Conservation (phyloP, 129 eudicot genomes). For the Tagetes patula region DNA sequence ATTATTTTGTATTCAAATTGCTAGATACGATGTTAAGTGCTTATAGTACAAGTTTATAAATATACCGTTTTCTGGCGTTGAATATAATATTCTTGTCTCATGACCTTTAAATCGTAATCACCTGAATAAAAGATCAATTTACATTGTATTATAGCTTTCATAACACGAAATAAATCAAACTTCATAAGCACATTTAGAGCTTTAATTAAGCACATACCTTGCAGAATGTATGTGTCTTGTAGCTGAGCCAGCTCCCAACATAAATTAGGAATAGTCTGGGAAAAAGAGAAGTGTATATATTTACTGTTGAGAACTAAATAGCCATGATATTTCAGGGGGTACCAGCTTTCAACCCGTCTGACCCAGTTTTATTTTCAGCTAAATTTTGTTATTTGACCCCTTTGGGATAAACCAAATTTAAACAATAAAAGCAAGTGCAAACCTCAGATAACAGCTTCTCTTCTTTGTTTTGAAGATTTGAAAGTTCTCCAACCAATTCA, state of each 20-base stretch:
- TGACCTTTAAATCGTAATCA: conserved; percentile 95
- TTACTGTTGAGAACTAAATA: conserved; percentile 13
- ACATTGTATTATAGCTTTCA: conserved; percentile 12
- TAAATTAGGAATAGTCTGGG: conserved; percentile 91
- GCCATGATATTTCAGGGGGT: background rate
- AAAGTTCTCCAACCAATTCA: conserved; percentile 90
- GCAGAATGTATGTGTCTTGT: conserved; percentile 96
- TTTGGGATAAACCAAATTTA: background rate
- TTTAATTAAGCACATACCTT: conserved; percentile 53
- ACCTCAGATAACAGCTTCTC: conserved; percentile 94
- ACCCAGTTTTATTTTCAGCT: background rate
- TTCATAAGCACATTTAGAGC: background rate
- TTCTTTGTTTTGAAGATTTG: conserved; percentile 80
- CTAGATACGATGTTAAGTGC: conserved; percentile 13
- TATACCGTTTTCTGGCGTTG: conserved; percentile 89
- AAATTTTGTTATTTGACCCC: background rate
- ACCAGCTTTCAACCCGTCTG: background rate
- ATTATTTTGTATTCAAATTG: conserved; percentile 15
- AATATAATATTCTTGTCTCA: conserved; percentile 96
- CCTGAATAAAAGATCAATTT: conserved; percentile 47
- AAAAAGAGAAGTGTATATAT: conserved; percentile 24
- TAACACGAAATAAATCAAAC: background rate
- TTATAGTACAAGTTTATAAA: conserved; percentile 11
- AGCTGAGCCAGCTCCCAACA: conserved; percentile 99
- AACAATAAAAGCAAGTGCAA: conserved; percentile 28